A percentile compares a stretch with the other conserved stretches of the same genome.
These are phyloP conservation scores for Mortierella sp. DNA, from an alignment of 371 early-diverging fungal species.

Conservation along the genomic window DNA sequence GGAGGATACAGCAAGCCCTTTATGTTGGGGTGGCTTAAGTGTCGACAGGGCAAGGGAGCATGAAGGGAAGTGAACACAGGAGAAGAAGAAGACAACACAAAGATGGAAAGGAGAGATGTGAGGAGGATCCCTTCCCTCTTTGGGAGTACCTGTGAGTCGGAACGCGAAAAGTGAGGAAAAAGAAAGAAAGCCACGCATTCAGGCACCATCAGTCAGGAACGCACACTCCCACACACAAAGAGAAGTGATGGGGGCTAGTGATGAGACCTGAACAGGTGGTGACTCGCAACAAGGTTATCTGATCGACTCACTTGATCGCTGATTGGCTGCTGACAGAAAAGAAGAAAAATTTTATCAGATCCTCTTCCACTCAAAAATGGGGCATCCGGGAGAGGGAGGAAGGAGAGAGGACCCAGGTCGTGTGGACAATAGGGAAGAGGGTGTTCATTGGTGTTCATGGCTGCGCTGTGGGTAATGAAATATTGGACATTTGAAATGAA, in stretches of 20 bases:
- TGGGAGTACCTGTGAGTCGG: background rate
- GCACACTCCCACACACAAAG: background rate
- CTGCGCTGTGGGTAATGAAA: conserved; percentile 12
- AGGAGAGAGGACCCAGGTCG: background rate
- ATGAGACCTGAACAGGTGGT: background rate
- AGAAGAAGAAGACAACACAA: background rate
- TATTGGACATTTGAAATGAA: background rate
- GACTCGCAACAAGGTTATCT: background rate
- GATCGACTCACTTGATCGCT: background rate
- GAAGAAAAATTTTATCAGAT: background rate
- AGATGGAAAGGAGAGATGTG: background rate
- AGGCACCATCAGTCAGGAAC: background rate
- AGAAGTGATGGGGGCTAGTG: background rate
- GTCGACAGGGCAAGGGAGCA: background rate
- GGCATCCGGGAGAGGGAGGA: background rate
- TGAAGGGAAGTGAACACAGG: background rate
- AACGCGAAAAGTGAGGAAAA: background rate
- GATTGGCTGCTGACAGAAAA: background rate
- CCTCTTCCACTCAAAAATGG: background rate
- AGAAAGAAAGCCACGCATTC: background rate
- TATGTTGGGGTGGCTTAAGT: background rate
- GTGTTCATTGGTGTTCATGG: background rate
- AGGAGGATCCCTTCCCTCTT: background rate
- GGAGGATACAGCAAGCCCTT: no score
- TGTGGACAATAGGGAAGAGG: background rate